phyloP scores from a whole-genome alignment of 2,329 filamentous ascomycete species.

The Aspergillus luchuensis region DNA sequence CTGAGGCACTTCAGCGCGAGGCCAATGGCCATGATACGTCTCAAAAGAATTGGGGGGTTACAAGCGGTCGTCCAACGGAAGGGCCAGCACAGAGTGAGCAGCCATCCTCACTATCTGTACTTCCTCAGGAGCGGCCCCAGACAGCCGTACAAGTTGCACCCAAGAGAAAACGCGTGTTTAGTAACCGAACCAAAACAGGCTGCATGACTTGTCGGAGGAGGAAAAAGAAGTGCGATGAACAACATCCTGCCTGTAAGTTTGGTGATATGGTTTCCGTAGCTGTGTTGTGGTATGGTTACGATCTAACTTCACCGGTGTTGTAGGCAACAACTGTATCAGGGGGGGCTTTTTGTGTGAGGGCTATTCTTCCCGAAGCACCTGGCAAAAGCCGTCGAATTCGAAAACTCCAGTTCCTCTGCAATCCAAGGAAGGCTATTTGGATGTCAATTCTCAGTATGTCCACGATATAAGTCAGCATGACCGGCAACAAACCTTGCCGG shows the following conservation, averaged over 20 bases:
- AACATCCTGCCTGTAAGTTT: slow-evolving; percentile 82
- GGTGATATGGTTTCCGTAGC: neutral
- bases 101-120: slow-evolving; percentile 35
- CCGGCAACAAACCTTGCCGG: slow-evolving; percentile 35
- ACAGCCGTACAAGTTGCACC: slow-evolving; percentile 42
- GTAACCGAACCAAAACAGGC: slow-evolving; percentile 92
- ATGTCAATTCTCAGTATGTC: slow-evolving; percentile 40
- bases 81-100: slow-evolving; percentile 39
- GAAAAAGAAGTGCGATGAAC: slow-evolving; percentile 98
- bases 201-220: slow-evolving; percentile 88
- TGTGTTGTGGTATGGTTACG: neutral
- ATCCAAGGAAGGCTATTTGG: slow-evolving; percentile 69
- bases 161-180: slow-evolving; percentile 65
- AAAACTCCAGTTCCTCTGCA: slow-evolving; percentile 73
- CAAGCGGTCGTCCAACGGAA: slow-evolving; percentile 40
- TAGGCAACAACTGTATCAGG: slow-evolving; percentile 85
- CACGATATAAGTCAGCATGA: slow-evolving; percentile 45
- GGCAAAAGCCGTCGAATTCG: slow-evolving; percentile 75
- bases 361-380: slow-evolving; percentile 77
- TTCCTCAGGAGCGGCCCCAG: slow-evolving; percentile 36
- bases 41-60: slow-evolving; percentile 30
- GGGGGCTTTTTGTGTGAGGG: slow-evolving; percentile 90
- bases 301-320: slow-evolving; percentile 2
- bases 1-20: slow-evolving; percentile 55
- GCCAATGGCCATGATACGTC: slow-evolving; percentile 45